Evolutionary conservation across 1,284 basidiomycete species (phyloP), one percentile per base, ranked within the genome.

Genomic region (Coriolopsis trogii): DNA sequence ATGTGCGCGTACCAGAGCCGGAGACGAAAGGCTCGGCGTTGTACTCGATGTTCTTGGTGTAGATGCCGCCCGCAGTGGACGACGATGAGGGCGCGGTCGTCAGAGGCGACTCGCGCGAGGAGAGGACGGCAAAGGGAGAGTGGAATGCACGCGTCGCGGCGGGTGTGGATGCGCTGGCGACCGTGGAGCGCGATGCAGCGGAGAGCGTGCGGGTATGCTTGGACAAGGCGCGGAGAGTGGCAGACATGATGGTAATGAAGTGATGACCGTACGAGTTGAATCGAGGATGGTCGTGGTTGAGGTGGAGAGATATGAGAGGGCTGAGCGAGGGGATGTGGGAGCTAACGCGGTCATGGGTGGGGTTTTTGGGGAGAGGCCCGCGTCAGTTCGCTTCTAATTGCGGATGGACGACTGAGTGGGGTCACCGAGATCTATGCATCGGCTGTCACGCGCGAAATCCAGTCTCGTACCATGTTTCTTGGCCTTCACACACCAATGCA

Each of bases 31-130:
- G 77, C 56, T 85, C 81, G 24, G 76, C 64, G 25, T 74, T 73
- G 62, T 68, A 66, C 56, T 84, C 81, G 56, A 70, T 63, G 61
- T 83, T 77, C 63, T 85, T 84, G 65, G 84, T 81, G 67, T 84
- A 82, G 15, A 73, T 56, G 25, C 67, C 58, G 30, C 62, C 38
- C 20, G 51, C 50, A 29, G 68, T 54, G 36, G 61, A 53, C 26
- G 53, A 56, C 44, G 70, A 53, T 29, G 71, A 49, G 40, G 60
- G 68, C 10, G 66, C 60, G 47, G 51, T 64, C 42, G 62, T 63
- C 64, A 73, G 46, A 65, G 77, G 59, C 60, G 72, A 56, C 47
- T 57, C 44, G 30, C 55, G 34, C n/a, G 49, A 31, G 51, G 69
- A 73, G 62, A 84, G 76, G 26, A 70, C 73, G 55, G 75, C 75